Evolutionary conservation across 768 basidiomycete genomes (phyloP), one percentile per base, ranked within the genome.

Genomic region (Tricholoma sp.): DNA sequence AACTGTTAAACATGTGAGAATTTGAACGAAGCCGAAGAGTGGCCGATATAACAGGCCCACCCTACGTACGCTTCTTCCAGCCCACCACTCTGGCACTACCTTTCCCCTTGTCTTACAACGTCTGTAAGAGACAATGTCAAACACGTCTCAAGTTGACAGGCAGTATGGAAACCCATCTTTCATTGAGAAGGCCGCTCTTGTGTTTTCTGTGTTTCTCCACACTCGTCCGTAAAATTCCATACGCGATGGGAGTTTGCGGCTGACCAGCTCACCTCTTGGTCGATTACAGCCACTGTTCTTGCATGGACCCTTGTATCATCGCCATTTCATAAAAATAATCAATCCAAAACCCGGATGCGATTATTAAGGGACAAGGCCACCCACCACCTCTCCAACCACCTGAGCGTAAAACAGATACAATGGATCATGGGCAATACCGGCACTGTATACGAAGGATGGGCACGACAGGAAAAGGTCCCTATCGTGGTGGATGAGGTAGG

Each of bases 401-500:
- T 62, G 59, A 65, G 52, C 50, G 43, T 63, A 7, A 55, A 55
- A 24, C 69, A 72, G 50, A 57, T 72, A 24, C 68, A 68, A 45
- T 59, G 50, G 35, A 21, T 57, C 5, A 46, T 63, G n/a, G 66
- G 68, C 0, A 63, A 62, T 4, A 63, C 65, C 5, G 35, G 53
- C 18, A 50, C 56, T 2, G 61, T 64, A 9, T 72, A 71, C 50
- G 12, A 63, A 34, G 37, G 35, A 2, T 74, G 67, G 67, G 55
- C 59, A 9, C 67, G 63, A 55, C 50, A 52, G 31, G 57, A 64
- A 18, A 56, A 60, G 14, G 53, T 70, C 39, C 58, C 63, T n/a
- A 27, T 47, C 2, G 31, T 53, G 7, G 59, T 71, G 29, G 72
- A 73, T 16, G 68, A 69, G n/a, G 50, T 74, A 5, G 67, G 65